A percentile compares a stretch with the other conserved stretches of the same genome.
Evolutionary conservation across 129 eudicot genomes (phyloP).

Genomic region (Centella asiatica): DNA sequence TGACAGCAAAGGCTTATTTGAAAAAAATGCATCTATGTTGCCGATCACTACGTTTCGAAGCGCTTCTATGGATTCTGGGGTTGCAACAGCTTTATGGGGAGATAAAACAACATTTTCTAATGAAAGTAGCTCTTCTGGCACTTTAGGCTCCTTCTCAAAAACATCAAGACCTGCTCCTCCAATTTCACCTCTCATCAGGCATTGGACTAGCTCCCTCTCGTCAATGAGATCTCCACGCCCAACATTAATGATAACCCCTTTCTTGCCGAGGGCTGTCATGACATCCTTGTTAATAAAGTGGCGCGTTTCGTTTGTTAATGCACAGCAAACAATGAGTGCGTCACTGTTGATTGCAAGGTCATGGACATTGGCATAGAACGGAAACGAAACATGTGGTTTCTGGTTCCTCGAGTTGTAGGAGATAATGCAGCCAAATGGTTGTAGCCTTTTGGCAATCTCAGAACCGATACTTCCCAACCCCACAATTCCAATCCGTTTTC

Average conservation of each 20-base stretch:
- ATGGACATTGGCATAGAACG: constrained; percentile 27
- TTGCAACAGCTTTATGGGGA: constrained; percentile 53
- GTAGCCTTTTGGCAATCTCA: constrained; percentile 48
- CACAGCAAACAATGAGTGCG: constrained; percentile 51
- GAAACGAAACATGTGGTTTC: constrained; percentile 36
- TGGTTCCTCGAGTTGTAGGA: constrained; percentile 49
- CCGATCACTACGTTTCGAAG: constrained; percentile 19
- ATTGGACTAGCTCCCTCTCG: constrained; percentile 54
- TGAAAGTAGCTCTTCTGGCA: constrained; percentile 47
- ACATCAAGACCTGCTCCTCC: constrained; percentile 90
- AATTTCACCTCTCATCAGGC: constrained; percentile 45
- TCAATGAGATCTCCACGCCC: constrained; percentile 78
- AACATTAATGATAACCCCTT: constrained; percentile 53
- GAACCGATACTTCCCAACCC: constrained; percentile 76
- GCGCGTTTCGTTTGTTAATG: constrained; percentile 50
- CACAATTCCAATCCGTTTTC: constrained; percentile 61
- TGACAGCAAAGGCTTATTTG: constrained; percentile 48
- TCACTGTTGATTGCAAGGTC: constrained; percentile 57
- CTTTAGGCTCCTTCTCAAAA: constrained; percentile 61
- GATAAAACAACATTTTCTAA: constrained; percentile 72
- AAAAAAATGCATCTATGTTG: constrained; percentile 53
- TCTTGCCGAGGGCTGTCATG: constrained; percentile 45
- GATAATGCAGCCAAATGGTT: constrained; percentile 62
- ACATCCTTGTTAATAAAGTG: constrained; percentile 57
- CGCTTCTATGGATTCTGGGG: constrained; percentile 46